These are phyloP conservation scores for Yamadazyma conglobata DNA, from an alignment of 1,139 yeast species.

Conservation along the genomic window DNA sequence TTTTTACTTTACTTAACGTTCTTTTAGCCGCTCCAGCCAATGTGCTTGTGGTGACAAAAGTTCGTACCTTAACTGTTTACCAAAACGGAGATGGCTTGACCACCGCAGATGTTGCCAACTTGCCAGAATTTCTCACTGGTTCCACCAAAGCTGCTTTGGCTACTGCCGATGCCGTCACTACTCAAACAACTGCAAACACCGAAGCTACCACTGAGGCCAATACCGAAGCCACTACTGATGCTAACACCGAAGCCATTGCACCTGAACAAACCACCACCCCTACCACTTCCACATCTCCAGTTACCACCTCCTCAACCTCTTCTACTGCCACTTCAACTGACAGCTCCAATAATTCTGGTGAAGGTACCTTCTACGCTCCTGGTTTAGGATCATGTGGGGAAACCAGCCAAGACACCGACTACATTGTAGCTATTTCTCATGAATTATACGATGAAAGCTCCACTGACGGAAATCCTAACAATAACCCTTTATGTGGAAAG, in stretches of 20 bases:
- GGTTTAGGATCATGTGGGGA: slow-evolving; percentile 65
- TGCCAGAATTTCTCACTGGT: slow-evolving; percentile 3
- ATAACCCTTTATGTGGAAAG: slow-evolving; percentile 42
- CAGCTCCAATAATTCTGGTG: slow-evolving; percentile 33
- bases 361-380: slow-evolving; percentile 57
- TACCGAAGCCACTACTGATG: slow-evolving; percentile 10
- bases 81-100: slow-evolving; percentile 13
- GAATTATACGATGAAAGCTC: slow-evolving; percentile 30
- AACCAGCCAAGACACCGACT: slow-evolving; percentile 44
- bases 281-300: slow-evolving; percentile 22
- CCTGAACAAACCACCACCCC: slow-evolving; percentile 13
- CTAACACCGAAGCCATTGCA: slow-evolving; percentile 19
- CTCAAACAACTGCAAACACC: slow-evolving; percentile 12
- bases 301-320: slow-evolving; percentile 17
- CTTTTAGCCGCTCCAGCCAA: slow-evolving; percentile 16
- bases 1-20: slow-evolving; percentile 9
- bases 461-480: slow-evolving; percentile 34
- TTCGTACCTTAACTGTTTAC: slow-evolving; percentile 13
- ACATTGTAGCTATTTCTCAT: slow-evolving; percentile 44
- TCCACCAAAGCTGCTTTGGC: slow-evolving; percentile 13
- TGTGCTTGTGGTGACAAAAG: slow-evolving; percentile 15
- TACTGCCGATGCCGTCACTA: slow-evolving; percentile 12
- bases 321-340: slow-evolving; percentile 18
- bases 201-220: slow-evolving; percentile 24
- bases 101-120: slow-evolving; percentile 11